A percentile compares a stretch with the other conserved stretches of the same genome.
phyloP scores from a whole-genome alignment of 352 stramenopile genomes.

The Pythium aquatile region DNA sequence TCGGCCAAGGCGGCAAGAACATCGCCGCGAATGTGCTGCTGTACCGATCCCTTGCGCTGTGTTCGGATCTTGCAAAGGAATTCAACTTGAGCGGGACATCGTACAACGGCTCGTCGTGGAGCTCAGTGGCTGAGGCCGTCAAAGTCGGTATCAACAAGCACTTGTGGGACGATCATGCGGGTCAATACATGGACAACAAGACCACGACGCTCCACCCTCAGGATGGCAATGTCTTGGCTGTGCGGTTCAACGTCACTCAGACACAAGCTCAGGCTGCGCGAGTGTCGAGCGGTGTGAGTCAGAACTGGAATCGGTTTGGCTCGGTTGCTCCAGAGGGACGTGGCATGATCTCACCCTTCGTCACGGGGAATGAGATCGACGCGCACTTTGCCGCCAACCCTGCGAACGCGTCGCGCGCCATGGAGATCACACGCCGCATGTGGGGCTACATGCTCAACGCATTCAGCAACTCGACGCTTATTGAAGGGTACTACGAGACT shows the following conservation, averaged over 20 bases:
- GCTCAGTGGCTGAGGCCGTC: slow-evolving; percentile 22
- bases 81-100: not conserved
- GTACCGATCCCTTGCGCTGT: slow-evolving; percentile 28
- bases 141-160: slow-evolving; percentile 33
- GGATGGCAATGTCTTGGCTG: slow-evolving; percentile 33
- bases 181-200: slow-evolving; percentile 35
- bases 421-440: slow-evolving; percentile 34
- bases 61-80: slow-evolving; percentile 15
- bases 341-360: slow-evolving; percentile 33
- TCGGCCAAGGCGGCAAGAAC: slow-evolving; percentile 39
- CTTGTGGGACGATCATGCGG: slow-evolving; percentile 29
- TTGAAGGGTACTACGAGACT: slow-evolving; percentile 38
- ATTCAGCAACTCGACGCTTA: slow-evolving; percentile 40
- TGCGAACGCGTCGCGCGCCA: slow-evolving; percentile 26
- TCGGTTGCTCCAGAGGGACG: slow-evolving; percentile 32
- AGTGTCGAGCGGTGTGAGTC: slow-evolving; percentile 22
- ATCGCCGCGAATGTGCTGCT: slow-evolving; percentile 37
- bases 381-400: slow-evolving; percentile 30
- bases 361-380: slow-evolving; percentile 35
- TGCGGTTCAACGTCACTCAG: slow-evolving; percentile 35
- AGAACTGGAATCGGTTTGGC: slow-evolving; percentile 34
- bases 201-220: slow-evolving; percentile 28
- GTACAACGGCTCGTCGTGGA: slow-evolving; percentile 25
- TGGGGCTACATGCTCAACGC: slow-evolving; percentile 40
- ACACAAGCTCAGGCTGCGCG: slow-evolving; percentile 21